Conservation (phyloP, 1,284 basidiomycete genomes). For the Clitocybe nebularis region DNA sequence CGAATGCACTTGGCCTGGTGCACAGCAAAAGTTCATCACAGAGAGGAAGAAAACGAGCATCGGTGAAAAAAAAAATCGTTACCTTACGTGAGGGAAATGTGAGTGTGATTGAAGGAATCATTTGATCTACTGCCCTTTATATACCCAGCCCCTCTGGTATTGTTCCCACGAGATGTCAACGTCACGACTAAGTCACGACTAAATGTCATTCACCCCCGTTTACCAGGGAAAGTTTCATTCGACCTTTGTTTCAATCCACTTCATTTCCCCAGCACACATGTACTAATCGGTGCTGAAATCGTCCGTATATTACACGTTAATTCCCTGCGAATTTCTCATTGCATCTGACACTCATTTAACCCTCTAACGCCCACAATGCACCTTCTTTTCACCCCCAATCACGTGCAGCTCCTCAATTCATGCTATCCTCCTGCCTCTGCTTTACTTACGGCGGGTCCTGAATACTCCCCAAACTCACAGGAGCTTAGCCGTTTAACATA, state of each 20-base stretch:
- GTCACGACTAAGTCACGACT: conserved; percentile 1
- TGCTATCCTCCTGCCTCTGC: conserved; percentile 89
- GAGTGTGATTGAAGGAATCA: conserved; percentile 1
- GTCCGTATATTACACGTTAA: conserved; percentile 9
- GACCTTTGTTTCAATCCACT: not conserved
- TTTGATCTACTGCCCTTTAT: not conserved
- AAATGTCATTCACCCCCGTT: not conserved
- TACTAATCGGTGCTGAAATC: conserved; percentile 3
- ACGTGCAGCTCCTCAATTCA: conserved; percentile 81
- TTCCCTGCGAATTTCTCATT: conserved; percentile 7
- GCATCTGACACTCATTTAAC: conserved; percentile 19
- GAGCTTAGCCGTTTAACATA: conserved; percentile 91
- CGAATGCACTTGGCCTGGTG: conserved; percentile 47
- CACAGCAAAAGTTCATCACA: conserved; percentile 46
- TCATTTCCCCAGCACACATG: not conserved
- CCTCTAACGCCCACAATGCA: conserved; percentile 31
- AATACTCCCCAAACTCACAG: conserved; percentile 84
- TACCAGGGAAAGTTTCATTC: not conserved
- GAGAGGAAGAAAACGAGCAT: conserved; percentile 13
- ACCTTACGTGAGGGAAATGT: conserved; percentile 12
- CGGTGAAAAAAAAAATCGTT: conserved; percentile 9
- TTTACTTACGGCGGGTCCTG: conserved; percentile 71
- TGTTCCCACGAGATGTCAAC: conserved; percentile 5
- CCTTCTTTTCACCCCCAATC: conserved; percentile 76
- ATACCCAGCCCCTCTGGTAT: not conserved